A percentile compares a stretch with the other conserved stretches of the same genome.
Evolutionary conservation across 2,329 filamentous ascomycete species (phyloP).

Genomic region (Phoma sp.): DNA sequence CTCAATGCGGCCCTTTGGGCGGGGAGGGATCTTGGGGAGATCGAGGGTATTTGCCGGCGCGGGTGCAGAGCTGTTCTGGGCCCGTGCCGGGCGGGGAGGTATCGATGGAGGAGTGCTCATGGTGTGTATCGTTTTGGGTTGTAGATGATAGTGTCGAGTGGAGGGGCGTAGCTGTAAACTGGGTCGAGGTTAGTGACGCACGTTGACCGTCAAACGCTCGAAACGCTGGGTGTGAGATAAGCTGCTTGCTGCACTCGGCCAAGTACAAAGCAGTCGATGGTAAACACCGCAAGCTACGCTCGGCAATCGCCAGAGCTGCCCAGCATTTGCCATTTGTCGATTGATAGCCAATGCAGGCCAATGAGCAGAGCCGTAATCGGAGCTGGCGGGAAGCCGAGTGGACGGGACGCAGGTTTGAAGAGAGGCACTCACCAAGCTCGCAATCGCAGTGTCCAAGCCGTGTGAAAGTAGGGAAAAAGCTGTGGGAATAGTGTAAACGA

Average conservation of each 20-base stretch:
- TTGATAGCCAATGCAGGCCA: slow-evolving; percentile 21
- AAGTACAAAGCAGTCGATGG: slow-evolving; percentile 16
- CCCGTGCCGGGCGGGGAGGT: slow-evolving; percentile 68
- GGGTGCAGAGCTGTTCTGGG: slow-evolving; percentile 53
- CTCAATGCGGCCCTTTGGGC: slow-evolving; percentile 72
- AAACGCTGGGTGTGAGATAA: slow-evolving; percentile 35
- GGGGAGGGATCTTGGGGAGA: slow-evolving; percentile 78
- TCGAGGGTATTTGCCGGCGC: slow-evolving; percentile 54
- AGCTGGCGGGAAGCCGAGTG: slow-evolving; percentile 16
- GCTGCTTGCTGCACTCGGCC: slow-evolving; percentile 24
- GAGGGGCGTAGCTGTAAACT: slow-evolving; percentile 21
- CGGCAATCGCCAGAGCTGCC: slow-evolving; percentile 25
- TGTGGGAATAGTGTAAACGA: background rate
- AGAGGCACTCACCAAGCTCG: slow-evolving; percentile 10
- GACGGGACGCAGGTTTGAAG: slow-evolving; percentile 5
- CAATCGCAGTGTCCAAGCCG: background rate
- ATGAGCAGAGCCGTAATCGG: slow-evolving; percentile 27
- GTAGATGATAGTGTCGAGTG: slow-evolving; percentile 21
- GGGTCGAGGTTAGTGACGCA: slow-evolving; percentile 32
- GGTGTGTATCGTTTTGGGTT: slow-evolving; percentile 29
- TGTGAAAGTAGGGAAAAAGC: slow-evolving; percentile 3
- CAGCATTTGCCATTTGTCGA: slow-evolving; percentile 27
- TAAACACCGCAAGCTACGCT: slow-evolving; percentile 21
- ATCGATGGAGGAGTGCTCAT: slow-evolving; percentile 62
- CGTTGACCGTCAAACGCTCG: slow-evolving; percentile 24